Evolutionary conservation across 2,329 filamentous ascomycete genomes (phyloP), one percentile per base, ranked within the genome.

Genomic region (Stemphylium vesicarium): DNA sequence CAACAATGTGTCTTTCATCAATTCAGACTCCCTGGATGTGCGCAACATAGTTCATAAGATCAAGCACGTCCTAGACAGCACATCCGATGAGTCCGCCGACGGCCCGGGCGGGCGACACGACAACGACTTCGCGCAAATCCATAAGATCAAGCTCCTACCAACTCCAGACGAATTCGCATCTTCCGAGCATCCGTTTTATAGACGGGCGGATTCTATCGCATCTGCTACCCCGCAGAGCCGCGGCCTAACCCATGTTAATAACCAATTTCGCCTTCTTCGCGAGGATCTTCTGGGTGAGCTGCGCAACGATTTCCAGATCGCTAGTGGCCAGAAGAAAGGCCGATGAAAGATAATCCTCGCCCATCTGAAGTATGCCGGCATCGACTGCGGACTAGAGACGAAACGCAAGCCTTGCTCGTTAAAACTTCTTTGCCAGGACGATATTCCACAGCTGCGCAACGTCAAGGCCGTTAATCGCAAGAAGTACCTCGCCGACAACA

Each of bases 261-360:
- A 88, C 64, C 86, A 91, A 48, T 92, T 89, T 59, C 86, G 89
- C 0, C 79, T 92, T 0, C 76, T 91, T 0, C 78, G 89, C 2
- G 88, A 92, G 62, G 88, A 92, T 57, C 86, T 91, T 80, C 74
- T 92, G 0, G 83, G 79, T 0, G 87, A 89, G 57, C 76, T 92
- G 2, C 81, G 85, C 1, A 83, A 86, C 6, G 87, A 88, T 42
- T 69, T 88, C 0, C 79, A 85, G 24, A 74, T 80, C 3, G 78
- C 82, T 0, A 76, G 70, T 9, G 81, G 80, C 0, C 75, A 73
- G n/a, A 85, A 82, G 59, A 80, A 77, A 57, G 80, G 79, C 12
- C 65, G 77, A 18, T 72, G 78, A 54, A 51, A 75, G 1, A 52
- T 76, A 5, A 68, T 78, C 0, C 59, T 88, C 0, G 53, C 71